Conservation (phyloP, 2,329 filamentous ascomycete genomes). For the Aspergillus felis region DNA sequence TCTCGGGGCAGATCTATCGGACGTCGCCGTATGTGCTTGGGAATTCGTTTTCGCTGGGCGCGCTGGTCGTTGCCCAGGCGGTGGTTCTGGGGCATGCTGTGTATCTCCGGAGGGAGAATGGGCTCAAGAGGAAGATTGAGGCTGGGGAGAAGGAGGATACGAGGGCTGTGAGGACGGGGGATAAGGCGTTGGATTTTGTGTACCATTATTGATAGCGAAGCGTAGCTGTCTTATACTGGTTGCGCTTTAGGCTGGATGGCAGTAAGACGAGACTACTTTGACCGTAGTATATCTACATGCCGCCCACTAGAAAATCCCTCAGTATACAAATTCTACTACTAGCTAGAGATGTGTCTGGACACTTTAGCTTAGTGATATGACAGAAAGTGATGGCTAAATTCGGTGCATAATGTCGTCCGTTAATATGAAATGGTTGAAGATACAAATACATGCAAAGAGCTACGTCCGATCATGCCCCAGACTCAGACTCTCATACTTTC, state of each 20-base stretch:
- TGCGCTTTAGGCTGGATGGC: too few relatives aligned
- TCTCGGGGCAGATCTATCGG: constrained; percentile 46
- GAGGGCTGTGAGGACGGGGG: constrained; percentile 45
- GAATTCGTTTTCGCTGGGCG: constrained; percentile 36
- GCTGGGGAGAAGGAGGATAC: constrained; percentile 41
- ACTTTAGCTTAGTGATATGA: too few relatives aligned
- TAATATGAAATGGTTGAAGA: too few relatives aligned
- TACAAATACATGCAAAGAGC: neutral
- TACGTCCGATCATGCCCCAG: constrained; percentile 13
- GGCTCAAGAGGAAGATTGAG: constrained; percentile 36
- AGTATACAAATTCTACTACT: too few relatives aligned
- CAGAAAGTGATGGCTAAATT: too few relatives aligned
- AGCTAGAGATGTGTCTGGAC: too few relatives aligned
- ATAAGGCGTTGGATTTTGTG: constrained; percentile 46
- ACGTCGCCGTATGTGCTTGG: constrained; percentile 34
- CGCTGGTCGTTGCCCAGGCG: constrained; percentile 32
- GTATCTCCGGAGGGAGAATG: constrained; percentile 44
- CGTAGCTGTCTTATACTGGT: too few relatives aligned
- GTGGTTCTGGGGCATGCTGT: constrained; percentile 40
- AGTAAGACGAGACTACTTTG: too few relatives aligned
- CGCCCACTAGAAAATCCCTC: too few relatives aligned
- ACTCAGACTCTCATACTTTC: constrained; percentile 21
- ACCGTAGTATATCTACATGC: too few relatives aligned
- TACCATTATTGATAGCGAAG: constrained; percentile 36
- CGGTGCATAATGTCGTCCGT: too few relatives aligned